A percentile compares a stretch with the other conserved stretches of the same genome.
Conservation (phyloP, 1,284 basidiomycete genomes). For the Austroboletus novae-zelandiae region DNA sequence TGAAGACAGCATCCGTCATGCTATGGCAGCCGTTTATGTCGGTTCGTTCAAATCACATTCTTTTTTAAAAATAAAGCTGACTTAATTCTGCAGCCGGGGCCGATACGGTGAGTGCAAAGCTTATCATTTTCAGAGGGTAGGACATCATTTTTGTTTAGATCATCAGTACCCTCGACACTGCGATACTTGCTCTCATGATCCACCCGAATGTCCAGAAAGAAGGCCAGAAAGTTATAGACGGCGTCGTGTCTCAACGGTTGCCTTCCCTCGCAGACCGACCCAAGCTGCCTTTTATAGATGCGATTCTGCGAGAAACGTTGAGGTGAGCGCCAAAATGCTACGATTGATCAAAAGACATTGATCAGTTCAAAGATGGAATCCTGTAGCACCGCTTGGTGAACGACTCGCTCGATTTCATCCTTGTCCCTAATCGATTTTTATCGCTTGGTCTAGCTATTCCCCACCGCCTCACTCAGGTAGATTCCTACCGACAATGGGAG, state of each 20-base stretch:
- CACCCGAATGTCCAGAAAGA: slow-evolving; percentile 2
- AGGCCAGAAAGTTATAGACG: slow-evolving; percentile 1
- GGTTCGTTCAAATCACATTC: neutral
- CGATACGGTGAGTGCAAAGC: neutral
- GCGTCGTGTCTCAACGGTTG: neutral
- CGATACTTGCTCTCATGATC: slow-evolving; percentile 6
- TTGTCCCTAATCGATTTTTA: neutral
- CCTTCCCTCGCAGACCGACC: slow-evolving; percentile 4
- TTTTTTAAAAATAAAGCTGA: neutral
- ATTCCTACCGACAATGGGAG: slow-evolving; percentile 4
- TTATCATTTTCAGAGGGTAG: neutral
- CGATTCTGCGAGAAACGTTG: slow-evolving; percentile 1
- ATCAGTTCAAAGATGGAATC: slow-evolving; percentile 2
- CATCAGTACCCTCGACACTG: slow-evolving; percentile 1
- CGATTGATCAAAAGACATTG: neutral
- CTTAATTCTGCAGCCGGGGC: neutral
- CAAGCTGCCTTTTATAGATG: slow-evolving; percentile 1
- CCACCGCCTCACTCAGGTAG: slow-evolving; percentile 2
- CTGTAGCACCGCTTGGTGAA: slow-evolving; percentile 4
- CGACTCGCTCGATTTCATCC: neutral
- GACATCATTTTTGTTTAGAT: neutral
- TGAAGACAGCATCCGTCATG: slow-evolving; percentile 5
- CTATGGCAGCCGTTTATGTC: slow-evolving; percentile 5
- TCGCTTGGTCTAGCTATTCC: neutral
- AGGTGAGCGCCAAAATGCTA: neutral